Base-by-base conservation (phyloP, 495 filamentous ascomycete species). In the Chlorociboria aeruginascens region DNA sequence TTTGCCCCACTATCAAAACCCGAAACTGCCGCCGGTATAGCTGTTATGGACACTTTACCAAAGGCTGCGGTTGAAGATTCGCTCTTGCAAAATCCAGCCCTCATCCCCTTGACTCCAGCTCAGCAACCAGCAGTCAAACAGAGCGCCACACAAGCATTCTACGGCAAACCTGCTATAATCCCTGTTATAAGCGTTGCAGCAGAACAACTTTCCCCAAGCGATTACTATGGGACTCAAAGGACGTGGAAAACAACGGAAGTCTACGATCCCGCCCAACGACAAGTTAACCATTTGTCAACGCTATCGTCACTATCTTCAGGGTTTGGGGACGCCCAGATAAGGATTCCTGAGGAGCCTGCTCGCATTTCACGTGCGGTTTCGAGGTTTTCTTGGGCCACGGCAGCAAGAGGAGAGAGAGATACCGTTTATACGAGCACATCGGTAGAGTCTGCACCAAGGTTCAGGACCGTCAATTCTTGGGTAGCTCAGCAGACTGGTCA, bases 381-480 rank as follows among this genome's bases (percentile, higher is more conserved):
- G 20, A 44, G 31, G 38, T 53, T 31, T 36, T 56, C 40, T 60
- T 57, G 54, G 57, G 36, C 35, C n/a, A 51, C 48, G 17, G 38
- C 54, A 30, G 40, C 29, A 1, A 32, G 17, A 36, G 36, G 38
- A 9, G 43, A 53, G 17, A 34, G 54, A 38, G 48, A 52, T 32
- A 69, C 72, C 0, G 49, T 73, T 12, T 72, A 69, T 56, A 60
- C 57, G 2, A 50, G 29, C 11, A 25, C 54, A 29, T 74, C 72
- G 0, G 55, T 69, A 45, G 73, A 73, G 42, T 56, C 58, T 29
- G 69, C 69, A 11, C 66, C 77, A 12, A 68, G 70, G 13, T 82
- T 79, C 55, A 69, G 76, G 25, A 68, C 67, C 8, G 63, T 83
- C 43, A 65, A 64, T 39, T 76, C 71, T 11, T 83, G 79, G 79